Evolutionary conservation across 2,329 filamentous ascomycete genomes (phyloP).

Genomic region (Basipetospora chlamydospora): DNA sequence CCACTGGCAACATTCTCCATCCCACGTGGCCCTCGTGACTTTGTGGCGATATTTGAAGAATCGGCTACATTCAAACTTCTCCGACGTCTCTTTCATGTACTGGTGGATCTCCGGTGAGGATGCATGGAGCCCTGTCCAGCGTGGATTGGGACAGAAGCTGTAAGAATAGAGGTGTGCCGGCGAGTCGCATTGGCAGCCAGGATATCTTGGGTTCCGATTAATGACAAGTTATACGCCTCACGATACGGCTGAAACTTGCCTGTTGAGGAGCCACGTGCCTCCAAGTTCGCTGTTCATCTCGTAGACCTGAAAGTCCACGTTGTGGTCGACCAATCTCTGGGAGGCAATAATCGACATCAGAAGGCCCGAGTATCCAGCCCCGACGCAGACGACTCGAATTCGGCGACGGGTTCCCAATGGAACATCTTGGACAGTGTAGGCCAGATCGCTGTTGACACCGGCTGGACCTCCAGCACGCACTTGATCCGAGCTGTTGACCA

Average conservation of each 20-base stretch:
- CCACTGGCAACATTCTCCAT: slow-evolving; percentile 34
- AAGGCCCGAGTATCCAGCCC: slow-evolving; percentile 17
- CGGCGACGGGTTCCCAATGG: slow-evolving; percentile 8
- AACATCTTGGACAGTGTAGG: no score
- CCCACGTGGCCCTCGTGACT: slow-evolving; percentile 28
- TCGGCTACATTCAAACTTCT: slow-evolving; percentile 49
- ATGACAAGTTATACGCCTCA: no score
- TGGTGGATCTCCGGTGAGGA: slow-evolving; percentile 7
- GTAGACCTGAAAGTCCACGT: slow-evolving; percentile 8
- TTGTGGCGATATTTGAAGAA: slow-evolving; percentile 36
- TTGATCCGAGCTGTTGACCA: no score
- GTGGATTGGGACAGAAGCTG: slow-evolving; percentile 9
- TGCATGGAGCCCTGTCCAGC: slow-evolving; percentile 9
- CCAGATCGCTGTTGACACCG: no score
- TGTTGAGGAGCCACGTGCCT: slow-evolving; percentile 6
- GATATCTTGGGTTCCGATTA: slow-evolving; percentile 6
- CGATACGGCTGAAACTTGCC: not conserved
- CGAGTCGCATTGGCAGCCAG: slow-evolving; percentile 8
- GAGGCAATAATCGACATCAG: slow-evolving; percentile 16
- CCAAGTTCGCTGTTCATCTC: slow-evolving; percentile 8
- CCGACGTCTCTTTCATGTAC: slow-evolving; percentile 36
- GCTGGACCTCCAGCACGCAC: no score
- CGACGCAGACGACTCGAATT: slow-evolving; percentile 15
- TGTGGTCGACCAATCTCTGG: slow-evolving; percentile 13
- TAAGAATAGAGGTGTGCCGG: slow-evolving; percentile 8